Conservation (phyloP, 228 moss, liverwort and hornwort genomes). For the Sphagnum magellanicum region DNA sequence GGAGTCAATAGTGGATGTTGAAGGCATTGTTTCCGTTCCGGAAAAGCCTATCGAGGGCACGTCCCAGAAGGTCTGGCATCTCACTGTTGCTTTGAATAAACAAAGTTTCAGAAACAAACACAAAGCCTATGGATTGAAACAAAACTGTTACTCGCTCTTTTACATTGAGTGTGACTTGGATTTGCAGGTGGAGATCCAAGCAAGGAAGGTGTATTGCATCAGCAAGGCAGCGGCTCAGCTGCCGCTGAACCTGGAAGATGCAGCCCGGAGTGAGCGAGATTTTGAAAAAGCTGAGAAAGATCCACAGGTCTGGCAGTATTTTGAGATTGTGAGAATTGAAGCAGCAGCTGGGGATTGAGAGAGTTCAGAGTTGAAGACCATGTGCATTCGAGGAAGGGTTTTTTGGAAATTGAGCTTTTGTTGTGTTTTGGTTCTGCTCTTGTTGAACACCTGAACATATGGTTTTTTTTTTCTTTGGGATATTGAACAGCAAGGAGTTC, state of each 20-base stretch:
- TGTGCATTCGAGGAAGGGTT: too few species aligned
- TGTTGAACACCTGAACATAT: too few species aligned
- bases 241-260: slow-evolving; percentile 88
- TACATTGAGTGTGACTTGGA: neutral
- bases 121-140: too few species aligned
- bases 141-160: neutral
- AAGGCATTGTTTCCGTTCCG: slow-evolving; percentile 64
- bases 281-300: slow-evolving; percentile 75
- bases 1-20: slow-evolving; percentile 84
- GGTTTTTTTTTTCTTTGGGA: neutral
- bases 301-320: too few species aligned
- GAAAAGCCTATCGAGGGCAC: slow-evolving; percentile 41
- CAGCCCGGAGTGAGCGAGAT: slow-evolving; percentile 75
- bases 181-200: slow-evolving; percentile 74
- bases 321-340: neutral
- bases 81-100: neutral
- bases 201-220: slow-evolving; percentile 66
- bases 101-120: too few species aligned
- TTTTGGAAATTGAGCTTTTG: too few species aligned
- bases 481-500: slow-evolving; percentile 51
- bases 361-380: neutral
- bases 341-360: neutral
- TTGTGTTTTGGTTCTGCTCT: too few species aligned
- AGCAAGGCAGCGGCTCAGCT: slow-evolving; percentile 65
- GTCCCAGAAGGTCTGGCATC: slow-evolving; percentile 50